Base-by-base conservation (phyloP, 495 filamentous ascomycete genomes). In the Pyronema omphalodes region DNA sequence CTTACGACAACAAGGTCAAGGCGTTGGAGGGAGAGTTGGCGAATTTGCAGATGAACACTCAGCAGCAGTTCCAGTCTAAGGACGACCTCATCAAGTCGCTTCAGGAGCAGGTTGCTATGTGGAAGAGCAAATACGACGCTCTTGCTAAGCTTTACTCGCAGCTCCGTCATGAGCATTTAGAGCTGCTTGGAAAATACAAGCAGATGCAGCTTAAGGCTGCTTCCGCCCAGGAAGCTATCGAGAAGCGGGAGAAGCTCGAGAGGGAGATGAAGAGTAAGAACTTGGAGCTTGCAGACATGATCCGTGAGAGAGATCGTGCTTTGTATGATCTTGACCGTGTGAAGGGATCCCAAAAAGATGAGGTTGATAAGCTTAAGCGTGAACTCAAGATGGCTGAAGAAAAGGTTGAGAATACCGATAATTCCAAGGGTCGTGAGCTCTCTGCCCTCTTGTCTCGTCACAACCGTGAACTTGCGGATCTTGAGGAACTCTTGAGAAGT, bases 241-340 rank as follows among this genome's bases (percentile, higher is more conserved):
- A 96, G 18, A 80, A 77, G 53, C 80, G 89, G 17, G 93, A 98
- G 70, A 94, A 89, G 71, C 75, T 98, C 54, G 86, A 95, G 70
- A 80, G 89, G 8, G 91, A 98, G 68, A 82, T 96, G 64, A 98
- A 98, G 74, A 93, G 88, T 18, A 98, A 95, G 78, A 98, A 96
- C 66, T 73, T 96, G 14, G 93, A 98, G 69, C 72, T 98, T 43
- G 91, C 91, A 49, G 89, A 96, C 67, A 95, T 98, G 91, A 98
- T 98, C 55, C 79, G 91, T 5, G 91, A 98, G 68, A 75, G 91
- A 62, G 91, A 98, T 66, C 79, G 91, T 60, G 91, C 91, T n/a
- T 67, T 94, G 40, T 86, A 94, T 57, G 93, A 98, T 44, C 80
- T 85, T 58, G 91, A 98, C 63, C 80, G 91, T 46, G 64, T 84